Evolutionary conservation across 768 basidiomycete genomes (phyloP).

Genomic region (Lentinula guzmanii): DNA sequence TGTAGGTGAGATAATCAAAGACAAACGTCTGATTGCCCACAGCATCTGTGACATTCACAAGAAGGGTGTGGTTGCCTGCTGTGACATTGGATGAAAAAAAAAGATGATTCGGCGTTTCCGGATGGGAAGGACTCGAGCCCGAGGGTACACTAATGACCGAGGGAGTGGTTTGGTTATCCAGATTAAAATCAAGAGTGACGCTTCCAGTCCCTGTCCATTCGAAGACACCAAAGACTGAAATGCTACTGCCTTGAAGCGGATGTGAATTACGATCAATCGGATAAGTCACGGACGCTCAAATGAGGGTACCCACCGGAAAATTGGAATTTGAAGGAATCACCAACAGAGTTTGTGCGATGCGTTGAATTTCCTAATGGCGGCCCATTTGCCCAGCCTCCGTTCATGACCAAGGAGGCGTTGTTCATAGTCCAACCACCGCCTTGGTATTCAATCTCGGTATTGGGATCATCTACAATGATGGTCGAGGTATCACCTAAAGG

Average conservation of each 20-base stretch:
- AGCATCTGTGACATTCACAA: not conserved
- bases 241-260: not conserved
- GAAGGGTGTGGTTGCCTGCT: not conserved
- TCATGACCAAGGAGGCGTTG: not conserved
- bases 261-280: not conserved
- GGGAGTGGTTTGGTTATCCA: not conserved
- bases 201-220: not conserved
- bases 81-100: not conserved
- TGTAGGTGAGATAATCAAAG: constrained; percentile 1
- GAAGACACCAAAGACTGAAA: constrained; percentile 1
- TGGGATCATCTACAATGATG: constrained; percentile 2
- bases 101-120: not conserved
- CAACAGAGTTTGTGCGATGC: not conserved
- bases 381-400: not conserved
- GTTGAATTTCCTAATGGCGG: constrained; percentile 1
- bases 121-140: not conserved
- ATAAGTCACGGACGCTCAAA: not conserved
- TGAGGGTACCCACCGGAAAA: not conserved
- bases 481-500: not conserved
- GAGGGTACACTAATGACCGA: not conserved
- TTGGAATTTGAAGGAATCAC: not conserved
- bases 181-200: not conserved
- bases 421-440: not conserved
- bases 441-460: not conserved
- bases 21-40: constrained; percentile 1